Conservation (phyloP, 2,329 filamentous ascomycete species). For the Byssothecium circinans region DNA sequence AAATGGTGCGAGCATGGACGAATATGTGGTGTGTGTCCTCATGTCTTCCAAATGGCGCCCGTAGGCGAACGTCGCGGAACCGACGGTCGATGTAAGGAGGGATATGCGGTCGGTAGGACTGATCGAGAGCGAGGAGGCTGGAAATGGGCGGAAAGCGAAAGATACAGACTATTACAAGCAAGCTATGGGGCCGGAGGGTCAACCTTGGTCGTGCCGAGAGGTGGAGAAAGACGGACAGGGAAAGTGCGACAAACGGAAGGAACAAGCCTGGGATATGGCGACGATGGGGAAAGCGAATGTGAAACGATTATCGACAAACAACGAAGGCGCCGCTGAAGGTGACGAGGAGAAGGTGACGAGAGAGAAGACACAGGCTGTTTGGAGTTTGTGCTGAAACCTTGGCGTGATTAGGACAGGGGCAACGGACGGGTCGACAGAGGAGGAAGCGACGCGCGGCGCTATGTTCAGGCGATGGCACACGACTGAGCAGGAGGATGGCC, state of each 20-base stretch:
- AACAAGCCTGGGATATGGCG: constrained; percentile 16
- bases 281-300: constrained; percentile 18
- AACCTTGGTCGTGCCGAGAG: constrained; percentile 37
- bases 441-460: constrained; percentile 33
- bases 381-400: constrained; percentile 33
- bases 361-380: constrained; percentile 21
- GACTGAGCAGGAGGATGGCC: constrained; percentile 14
- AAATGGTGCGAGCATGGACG: constrained; percentile 43
- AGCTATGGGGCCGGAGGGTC: constrained; percentile 32
- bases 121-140: neutral
- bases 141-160: no score
- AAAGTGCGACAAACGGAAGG: constrained; percentile 18
- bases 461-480: constrained; percentile 15
- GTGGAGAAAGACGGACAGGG: constrained; percentile 7
- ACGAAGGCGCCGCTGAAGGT: constrained; percentile 20
- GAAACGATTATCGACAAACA: constrained; percentile 42
- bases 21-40: constrained; percentile 39
- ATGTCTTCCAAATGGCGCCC: constrained; percentile 33
- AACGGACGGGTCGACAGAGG: constrained; percentile 19
- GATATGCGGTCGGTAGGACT: constrained; percentile 7
- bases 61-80: constrained; percentile 25
- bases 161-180: no score
- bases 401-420: constrained; percentile 23
- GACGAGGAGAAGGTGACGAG: constrained; percentile 12
- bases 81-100: constrained; percentile 13